Conservation (phyloP, 768 basidiomycete species). For the Paxillus involutus region DNA sequence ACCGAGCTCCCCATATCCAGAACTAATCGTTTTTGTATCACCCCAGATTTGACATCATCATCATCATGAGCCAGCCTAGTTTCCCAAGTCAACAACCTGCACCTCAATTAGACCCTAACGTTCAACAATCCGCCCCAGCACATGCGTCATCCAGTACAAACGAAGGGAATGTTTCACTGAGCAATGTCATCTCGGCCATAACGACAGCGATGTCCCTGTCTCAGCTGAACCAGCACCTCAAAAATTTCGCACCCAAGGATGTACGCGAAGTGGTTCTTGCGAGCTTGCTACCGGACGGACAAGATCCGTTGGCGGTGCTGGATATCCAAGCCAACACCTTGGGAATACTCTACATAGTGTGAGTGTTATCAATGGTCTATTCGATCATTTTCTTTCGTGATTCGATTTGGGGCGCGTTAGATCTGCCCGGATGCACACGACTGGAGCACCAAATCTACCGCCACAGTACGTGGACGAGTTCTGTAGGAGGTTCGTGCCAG, state of each 20-base stretch:
- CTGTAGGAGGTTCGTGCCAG: conserved; percentile 59
- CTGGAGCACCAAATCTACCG: conserved; percentile 39
- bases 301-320: conserved; percentile 66
- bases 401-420: conserved; percentile 32
- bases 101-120: conserved; percentile 13
- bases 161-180: conserved; percentile 29
- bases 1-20: not conserved
- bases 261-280: conserved; percentile 56
- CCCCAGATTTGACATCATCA: not conserved
- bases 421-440: conserved; percentile 53
- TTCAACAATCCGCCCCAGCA: conserved; percentile 10
- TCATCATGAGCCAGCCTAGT: conserved; percentile 26
- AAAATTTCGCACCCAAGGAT: conserved; percentile 53
- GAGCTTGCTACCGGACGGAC: conserved; percentile 52
- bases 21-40: not conserved
- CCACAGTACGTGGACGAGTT: conserved; percentile 51
- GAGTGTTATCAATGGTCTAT: conserved; percentile 25
- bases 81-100: conserved; percentile 22
- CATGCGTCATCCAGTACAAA: not conserved
- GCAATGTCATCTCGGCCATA: conserved; percentile 45
- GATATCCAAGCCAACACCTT: conserved; percentile 58
- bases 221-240: conserved; percentile 45
- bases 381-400: not conserved
- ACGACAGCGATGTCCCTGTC: conserved; percentile 39
- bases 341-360: conserved; percentile 74